Percentiles rank a stretch among this genome's conserved stretches.
Conservation (phyloP, 228 moss, liverwort and hornwort species). For the Sphagnum magellanicum region DNA sequence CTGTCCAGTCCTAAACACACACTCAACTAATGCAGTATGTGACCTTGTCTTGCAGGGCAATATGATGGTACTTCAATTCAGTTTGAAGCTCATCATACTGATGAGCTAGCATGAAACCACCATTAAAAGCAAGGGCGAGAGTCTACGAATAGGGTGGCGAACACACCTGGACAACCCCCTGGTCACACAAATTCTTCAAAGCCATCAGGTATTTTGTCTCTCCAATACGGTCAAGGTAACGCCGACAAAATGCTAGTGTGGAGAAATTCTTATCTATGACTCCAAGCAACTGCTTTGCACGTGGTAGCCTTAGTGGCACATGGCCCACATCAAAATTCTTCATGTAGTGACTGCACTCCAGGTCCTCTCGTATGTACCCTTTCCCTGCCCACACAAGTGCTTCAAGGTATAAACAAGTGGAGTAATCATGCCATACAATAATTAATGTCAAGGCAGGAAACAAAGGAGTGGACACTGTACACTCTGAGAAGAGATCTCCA, state of each 20-base stretch:
- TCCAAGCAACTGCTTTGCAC: slow-evolving; percentile 87
- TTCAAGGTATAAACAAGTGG: neutral
- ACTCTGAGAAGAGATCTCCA: neutral
- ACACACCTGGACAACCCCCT: slow-evolving; percentile 72
- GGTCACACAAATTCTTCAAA: slow-evolving; percentile 87
- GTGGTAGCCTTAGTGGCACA: slow-evolving; percentile 71
- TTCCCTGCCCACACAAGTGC: slow-evolving; percentile 44
- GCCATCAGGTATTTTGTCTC: slow-evolving; percentile 94
- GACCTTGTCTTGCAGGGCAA: neutral
- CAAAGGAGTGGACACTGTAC: too few relatives aligned
- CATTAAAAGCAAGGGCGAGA: neutral
- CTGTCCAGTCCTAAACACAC: neutral
- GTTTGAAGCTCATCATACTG: neutral
- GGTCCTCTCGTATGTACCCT: slow-evolving; percentile 79
- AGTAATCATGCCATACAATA: neutral
- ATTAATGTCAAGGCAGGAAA: too few relatives aligned
- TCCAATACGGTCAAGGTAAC: slow-evolving; percentile 81
- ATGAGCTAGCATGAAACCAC: neutral
- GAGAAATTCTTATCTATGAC: slow-evolving; percentile 94
- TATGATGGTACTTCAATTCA: neutral
- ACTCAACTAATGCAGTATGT: neutral
- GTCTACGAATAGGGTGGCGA: neutral
- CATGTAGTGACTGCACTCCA: slow-evolving; percentile 98
- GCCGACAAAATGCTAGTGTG: slow-evolving; percentile 76
- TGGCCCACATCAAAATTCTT: slow-evolving; percentile 89